Base-by-base conservation (phyloP, 176 grass and related monocot species). In the Phoenix roebelenii region DNA sequence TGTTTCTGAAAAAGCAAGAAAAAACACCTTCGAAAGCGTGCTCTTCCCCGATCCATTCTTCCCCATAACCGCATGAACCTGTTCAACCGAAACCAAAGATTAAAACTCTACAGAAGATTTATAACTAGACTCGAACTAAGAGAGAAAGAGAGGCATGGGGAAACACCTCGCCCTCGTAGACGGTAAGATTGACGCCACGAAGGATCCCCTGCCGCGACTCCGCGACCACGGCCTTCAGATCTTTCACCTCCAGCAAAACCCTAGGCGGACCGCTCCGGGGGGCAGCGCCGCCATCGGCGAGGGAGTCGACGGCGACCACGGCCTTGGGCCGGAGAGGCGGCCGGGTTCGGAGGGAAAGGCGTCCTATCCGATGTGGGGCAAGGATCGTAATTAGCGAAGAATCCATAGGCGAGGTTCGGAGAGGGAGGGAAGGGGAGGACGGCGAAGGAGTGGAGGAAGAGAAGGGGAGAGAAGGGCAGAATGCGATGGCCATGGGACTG, bases 31-130 rank as follows among this genome's bases (percentile, higher is more conserved):
- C 26, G 88, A 74, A 61, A 98, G 76, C 24, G 93, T 98, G 81
- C 84, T 92, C 77, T 98, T 98, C 18, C 93, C 84, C 4, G 93
- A 98, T 63, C 93, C 87, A 51, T 98, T 98, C 57, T 81, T 91
- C 22, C 93, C 93, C 87, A 98, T 98, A 64, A 98, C 72, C 6
- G 84, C 87, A 67, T 98, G 84, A 69, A 98, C 58, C 93, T 98
- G 53, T 57, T 67, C 24, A 59, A 20, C 35, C 35, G 35, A 39
- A 39, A 39, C 35, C 35, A 39, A 39, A 39, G 35, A 39, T 39
- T 7, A 12, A 39, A 39, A 39, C 35, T 39, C 10, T 39, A 39
- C 35, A 39, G 7, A 39, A 7, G 35, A 39, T 12, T 39, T 39
- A 39, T 12, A 10, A 39, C 35, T 39, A 12, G 7, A 39, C 6